Conservation (phyloP, 495 filamentous ascomycete species). For the Bryoglossum gracile region DNA sequence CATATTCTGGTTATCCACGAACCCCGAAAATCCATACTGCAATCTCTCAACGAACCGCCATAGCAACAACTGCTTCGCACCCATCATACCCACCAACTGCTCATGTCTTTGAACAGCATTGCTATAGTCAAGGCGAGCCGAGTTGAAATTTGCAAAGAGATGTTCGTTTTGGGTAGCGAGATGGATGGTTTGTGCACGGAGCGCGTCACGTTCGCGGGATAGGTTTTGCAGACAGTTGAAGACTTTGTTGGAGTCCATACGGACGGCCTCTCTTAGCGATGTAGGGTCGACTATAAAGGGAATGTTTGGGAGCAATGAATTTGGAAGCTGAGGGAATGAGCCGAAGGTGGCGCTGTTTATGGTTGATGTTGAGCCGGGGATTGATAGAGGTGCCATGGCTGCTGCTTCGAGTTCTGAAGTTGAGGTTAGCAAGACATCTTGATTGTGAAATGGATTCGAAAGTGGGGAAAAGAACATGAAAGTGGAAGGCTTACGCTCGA, state of each 20-base stretch:
- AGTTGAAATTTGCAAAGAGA: neutral
- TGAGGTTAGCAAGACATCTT: too few species aligned
- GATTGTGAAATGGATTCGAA: too few species aligned
- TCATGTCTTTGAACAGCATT: neutral
- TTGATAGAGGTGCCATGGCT: too few species aligned
- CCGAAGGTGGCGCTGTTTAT: too few species aligned
- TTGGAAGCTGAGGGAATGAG: too few species aligned
- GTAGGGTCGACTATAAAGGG: conserved; percentile 3
- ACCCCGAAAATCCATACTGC: too few species aligned
- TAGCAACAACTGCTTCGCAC: conserved; percentile 3
- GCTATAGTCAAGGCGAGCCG: neutral
- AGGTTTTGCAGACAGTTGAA: neutral
- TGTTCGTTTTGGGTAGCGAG: neutral
- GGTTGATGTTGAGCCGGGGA: too few species aligned
- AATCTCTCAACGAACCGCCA: conserved; percentile 5
- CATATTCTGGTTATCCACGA: too few species aligned
- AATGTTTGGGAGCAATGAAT: too few species aligned
- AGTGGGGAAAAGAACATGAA: too few species aligned
- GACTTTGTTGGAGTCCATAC: neutral
- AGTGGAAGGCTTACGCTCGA: too few species aligned
- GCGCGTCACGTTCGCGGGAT: neutral
- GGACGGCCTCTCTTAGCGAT: neutral
- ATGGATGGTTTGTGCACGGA: neutral
- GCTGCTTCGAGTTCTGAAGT: too few species aligned
- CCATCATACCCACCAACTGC: neutral